A percentile compares a stretch with the other conserved stretches of the same genome.
Conservation (phyloP, 768 basidiomycete species). For the Exsudoporus frostii region DNA sequence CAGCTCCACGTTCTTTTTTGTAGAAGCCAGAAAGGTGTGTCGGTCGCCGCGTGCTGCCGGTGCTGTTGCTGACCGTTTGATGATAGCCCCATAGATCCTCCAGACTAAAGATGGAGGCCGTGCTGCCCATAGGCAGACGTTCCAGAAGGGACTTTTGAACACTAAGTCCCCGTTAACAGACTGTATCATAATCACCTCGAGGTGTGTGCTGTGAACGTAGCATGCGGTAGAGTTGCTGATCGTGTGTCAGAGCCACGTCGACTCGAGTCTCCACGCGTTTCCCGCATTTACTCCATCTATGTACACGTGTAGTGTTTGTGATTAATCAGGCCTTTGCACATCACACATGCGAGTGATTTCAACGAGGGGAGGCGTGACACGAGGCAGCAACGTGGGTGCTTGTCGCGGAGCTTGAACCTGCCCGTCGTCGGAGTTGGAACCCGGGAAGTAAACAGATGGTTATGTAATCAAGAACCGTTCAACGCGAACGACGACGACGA, state of each 20-base stretch:
- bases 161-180: slow-evolving; percentile 21
- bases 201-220: slow-evolving; percentile 4
- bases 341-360: slow-evolving; percentile 24
- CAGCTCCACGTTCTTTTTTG: slow-evolving; percentile 29
- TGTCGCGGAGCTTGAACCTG: slow-evolving; percentile 12
- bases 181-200: slow-evolving; percentile 22
- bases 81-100: slow-evolving; percentile 22
- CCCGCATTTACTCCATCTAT: slow-evolving; percentile 2
- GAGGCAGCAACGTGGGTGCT: slow-evolving; percentile 21
- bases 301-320: slow-evolving; percentile 18
- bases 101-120: slow-evolving; percentile 1
- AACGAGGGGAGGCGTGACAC: slow-evolving; percentile 15
- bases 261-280: not conserved
- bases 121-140: not conserved
- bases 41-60: not conserved
- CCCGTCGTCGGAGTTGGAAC: slow-evolving; percentile 18
- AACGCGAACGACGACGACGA: slow-evolving; percentile 27
- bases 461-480: slow-evolving; percentile 17
- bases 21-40: slow-evolving; percentile 27
- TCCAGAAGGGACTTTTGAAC: slow-evolving; percentile 25
- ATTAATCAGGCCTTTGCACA: not conserved
- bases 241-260: too few relatives aligned
- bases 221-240: not conserved
- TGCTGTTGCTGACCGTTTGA: slow-evolving; percentile 4
- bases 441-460: slow-evolving; percentile 14